Percentiles rank a stretch among this genome's conserved stretches.
These are phyloP conservation scores for Coprinopsis cinerea DNA, from an alignment of 768 basidiomycete genomes.

Conservation along the genomic window DNA sequence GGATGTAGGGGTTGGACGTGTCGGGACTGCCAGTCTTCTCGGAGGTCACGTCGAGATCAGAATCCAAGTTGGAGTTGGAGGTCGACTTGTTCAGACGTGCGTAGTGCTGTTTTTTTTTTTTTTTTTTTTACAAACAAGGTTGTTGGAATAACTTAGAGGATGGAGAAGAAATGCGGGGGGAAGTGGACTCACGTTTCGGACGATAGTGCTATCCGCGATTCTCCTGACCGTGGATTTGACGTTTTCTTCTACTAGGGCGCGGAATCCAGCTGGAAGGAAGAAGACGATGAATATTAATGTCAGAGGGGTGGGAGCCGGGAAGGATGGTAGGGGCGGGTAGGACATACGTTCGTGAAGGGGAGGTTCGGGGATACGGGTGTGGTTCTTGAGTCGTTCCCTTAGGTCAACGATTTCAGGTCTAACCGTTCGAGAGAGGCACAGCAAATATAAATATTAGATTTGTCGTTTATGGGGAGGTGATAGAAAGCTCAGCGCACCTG, in stretches of 20 bases:
- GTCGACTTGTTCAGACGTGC: constrained; percentile 11
- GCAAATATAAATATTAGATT: background rate
- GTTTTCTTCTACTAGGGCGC: constrained; percentile 15
- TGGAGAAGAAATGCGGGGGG: background rate
- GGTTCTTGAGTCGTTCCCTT: constrained; percentile 18
- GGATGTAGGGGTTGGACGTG: too few relatives aligned
- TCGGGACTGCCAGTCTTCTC: too few relatives aligned
- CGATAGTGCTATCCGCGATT: constrained; percentile 16
- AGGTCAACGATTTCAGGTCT: constrained; percentile 30
- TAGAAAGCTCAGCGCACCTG: constrained; percentile 23
- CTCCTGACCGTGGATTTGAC: constrained; percentile 13
- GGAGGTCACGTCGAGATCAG: too few relatives aligned
- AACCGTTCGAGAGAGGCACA: background rate
- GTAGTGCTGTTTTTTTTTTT: constrained; percentile 16
- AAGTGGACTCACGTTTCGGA: constrained; percentile 14
- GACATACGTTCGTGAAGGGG: constrained; percentile 26
- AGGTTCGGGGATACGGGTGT: constrained; percentile 19
- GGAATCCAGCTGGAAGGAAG: constrained; percentile 30
- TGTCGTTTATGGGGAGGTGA: background rate
- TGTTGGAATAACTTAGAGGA: background rate
- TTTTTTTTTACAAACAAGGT: too few relatives aligned
- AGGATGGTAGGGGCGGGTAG: background rate
- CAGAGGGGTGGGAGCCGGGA: background rate
- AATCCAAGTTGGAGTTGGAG: too few relatives aligned
- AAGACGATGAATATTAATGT: too few relatives aligned